A percentile compares a stretch with the other conserved stretches of the same genome.
phyloP scores from a whole-genome alignment of 169 alveolate genomes.

The Eimeria brunetti region DNA sequence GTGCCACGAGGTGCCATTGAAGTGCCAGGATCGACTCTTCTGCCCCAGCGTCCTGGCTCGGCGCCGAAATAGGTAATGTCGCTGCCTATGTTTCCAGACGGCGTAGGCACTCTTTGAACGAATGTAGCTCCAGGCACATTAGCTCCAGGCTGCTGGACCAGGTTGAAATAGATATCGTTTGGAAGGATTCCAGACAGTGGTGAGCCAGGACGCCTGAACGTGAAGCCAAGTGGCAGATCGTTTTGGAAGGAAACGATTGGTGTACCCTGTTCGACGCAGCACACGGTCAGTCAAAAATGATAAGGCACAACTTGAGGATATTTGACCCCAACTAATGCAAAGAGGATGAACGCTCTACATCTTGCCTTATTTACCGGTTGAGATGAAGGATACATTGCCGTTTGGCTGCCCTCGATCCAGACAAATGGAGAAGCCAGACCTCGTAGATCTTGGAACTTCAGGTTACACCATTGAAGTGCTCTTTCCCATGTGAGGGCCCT shows the following conservation, averaged over 20 bases:
- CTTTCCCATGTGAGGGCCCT: conserved; percentile 29
- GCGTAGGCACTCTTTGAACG: conserved; percentile 32
- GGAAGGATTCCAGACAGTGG: conserved; percentile 43
- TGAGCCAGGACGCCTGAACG: conserved; percentile 61
- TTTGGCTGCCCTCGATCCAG: conserved; percentile 62
- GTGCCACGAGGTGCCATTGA: conserved; percentile 36
- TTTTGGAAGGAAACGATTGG: conserved; percentile 65
- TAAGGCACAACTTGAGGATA: neutral
- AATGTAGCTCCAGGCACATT: conserved; percentile 68
- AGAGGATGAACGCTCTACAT: neutral
- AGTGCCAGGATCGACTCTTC: conserved; percentile 34
- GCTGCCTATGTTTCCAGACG: neutral
- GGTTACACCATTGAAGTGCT: conserved; percentile 30
- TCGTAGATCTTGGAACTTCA: conserved; percentile 8
- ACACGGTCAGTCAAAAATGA: neutral
- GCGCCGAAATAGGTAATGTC: conserved; percentile 1
- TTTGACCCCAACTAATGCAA: neutral
- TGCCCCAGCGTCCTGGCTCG: conserved; percentile 52
- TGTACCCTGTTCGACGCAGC: conserved; percentile 31
- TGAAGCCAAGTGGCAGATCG: conserved; percentile 15
- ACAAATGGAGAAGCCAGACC: conserved; percentile 33
- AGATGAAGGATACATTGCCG: conserved; percentile 51
- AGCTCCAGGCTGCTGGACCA: conserved; percentile 64
- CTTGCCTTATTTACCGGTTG: conserved; percentile 8
- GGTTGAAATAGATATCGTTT: conserved; percentile 20